Evolutionary conservation across 352 stramenopile species (phyloP), one percentile per base, ranked within the genome.

Genomic region (Phytophthora syringae): DNA sequence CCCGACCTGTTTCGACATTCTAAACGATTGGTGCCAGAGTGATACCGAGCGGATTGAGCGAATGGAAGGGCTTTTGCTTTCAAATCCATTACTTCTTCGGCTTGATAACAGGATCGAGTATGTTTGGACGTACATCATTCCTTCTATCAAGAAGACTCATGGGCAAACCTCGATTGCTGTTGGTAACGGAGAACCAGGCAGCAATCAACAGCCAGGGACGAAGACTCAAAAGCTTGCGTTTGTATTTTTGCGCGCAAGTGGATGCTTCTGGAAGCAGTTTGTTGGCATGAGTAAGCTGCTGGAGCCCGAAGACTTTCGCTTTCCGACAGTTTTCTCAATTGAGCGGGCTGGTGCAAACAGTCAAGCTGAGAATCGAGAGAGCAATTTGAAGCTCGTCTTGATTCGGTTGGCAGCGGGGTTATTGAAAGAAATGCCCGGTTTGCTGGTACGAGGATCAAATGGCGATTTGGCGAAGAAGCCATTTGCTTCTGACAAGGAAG

Each of bases 71-170:
- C 60, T 92, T 43, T 55, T 88, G 13, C 37, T 79, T 6, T 78
- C 74, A 13, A 80, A 76, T 15, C 70, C 71, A 13, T 85, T 74
- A 30, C 39, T 92, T 39, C 59, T 92, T 53, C 84, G 84, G 4
- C 60, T 90, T 28, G 84, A 92, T 59, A 88, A 84, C 67, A 92
- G 90, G 42, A 69, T 90, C 9, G 64, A 82, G 11, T 88, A 88
- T 53, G 52, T 88, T 36, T 34, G 59, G 52, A 22, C 44, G 7
- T 70, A 74, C 18, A 64, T 83, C n/a, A 80, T 88, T 16, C 72
- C 71, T 20, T 69, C 66, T 5, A 45, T 86, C 27, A 77, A 64
- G 32, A 61, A 22, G 1, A 32, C 9, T 21, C 28, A 27, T 32
- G 59, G 55, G 12, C 25, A 54, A 40, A 52, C 39, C 22, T 32